These are phyloP conservation scores for Scolecobasidium constrictum DNA, from an alignment of 2,329 filamentous ascomycete genomes.

Conservation along the genomic window DNA sequence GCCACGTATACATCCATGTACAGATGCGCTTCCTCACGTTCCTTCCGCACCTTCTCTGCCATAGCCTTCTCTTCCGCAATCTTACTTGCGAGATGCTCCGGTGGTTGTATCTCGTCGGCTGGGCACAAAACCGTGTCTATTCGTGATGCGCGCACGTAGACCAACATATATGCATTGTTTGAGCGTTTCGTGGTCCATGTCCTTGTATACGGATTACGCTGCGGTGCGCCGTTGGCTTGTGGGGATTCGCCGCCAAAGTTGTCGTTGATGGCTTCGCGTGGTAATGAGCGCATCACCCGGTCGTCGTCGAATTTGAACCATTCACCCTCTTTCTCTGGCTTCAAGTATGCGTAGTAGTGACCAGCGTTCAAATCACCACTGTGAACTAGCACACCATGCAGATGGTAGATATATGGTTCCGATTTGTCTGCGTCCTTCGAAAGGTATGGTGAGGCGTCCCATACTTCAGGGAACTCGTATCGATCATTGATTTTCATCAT, in stretches of 20 bases:
- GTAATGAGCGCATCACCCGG: conserved; percentile 86
- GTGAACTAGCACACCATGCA: conserved; percentile 92
- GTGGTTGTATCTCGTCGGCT: conserved; percentile 68
- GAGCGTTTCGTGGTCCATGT: conserved; percentile 55
- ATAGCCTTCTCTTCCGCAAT: conserved; percentile 73
- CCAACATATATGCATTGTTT: conserved; percentile 96
- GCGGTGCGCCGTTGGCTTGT: conserved; percentile 43
- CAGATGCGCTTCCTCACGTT: conserved; percentile 87
- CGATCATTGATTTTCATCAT: conserved; percentile 99
- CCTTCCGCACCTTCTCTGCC: conserved; percentile 68
- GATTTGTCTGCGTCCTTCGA: conserved; percentile 77
- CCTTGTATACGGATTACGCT: conserved; percentile 54
- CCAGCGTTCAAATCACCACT: conserved; percentile 94
- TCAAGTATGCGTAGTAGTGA: conserved; percentile 96
- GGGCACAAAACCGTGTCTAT: conserved; percentile 73
- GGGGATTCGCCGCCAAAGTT: conserved; percentile 89
- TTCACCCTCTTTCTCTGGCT: conserved; percentile 77
- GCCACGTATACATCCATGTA: conserved; percentile 80
- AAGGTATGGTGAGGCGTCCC: conserved; percentile 79
- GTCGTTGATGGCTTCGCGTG: conserved; percentile 85
- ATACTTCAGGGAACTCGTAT: conserved; percentile 77
- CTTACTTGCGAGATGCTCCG: conserved; percentile 37
- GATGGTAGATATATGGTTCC: conserved; percentile 81
- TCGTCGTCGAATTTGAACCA: conserved; percentile 99
- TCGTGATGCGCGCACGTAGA: conserved; percentile 83